Percentiles rank a stretch among this genome's conserved stretches.
These are phyloP conservation scores for Dendryphion nanum DNA, from an alignment of 2,329 filamentous ascomycete species.

Conservation along the genomic window DNA sequence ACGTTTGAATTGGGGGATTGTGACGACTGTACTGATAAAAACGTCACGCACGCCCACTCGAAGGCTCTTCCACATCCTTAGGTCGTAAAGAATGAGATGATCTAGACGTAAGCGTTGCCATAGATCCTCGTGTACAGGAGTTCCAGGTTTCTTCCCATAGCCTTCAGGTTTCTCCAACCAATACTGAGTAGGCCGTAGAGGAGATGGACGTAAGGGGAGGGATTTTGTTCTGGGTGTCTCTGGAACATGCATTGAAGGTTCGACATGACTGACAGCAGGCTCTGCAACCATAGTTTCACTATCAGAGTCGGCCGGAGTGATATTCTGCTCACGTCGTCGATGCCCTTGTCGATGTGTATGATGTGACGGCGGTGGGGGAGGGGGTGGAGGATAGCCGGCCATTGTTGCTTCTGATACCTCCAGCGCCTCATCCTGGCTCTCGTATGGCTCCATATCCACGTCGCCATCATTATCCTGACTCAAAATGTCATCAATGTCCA, in stretches of 20 bases:
- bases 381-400: constrained; percentile 70
- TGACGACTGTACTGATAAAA: constrained; percentile 95
- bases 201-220: constrained; percentile 45
- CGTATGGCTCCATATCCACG: constrained; percentile 49
- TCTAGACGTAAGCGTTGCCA: constrained; percentile 87
- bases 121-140: constrained; percentile 78
- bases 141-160: constrained; percentile 61
- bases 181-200: constrained; percentile 72
- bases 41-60: constrained; percentile 86
- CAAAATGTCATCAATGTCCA: constrained; percentile 47
- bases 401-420: constrained; percentile 77
- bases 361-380: constrained; percentile 59
- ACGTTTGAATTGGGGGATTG: constrained; percentile 93
- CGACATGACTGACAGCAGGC: constrained; percentile 62
- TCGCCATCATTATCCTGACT: constrained; percentile 49
- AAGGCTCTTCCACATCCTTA: constrained; percentile 95
- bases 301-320: constrained; percentile 71
- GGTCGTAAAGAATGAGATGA: constrained; percentile 90
- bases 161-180: constrained; percentile 80
- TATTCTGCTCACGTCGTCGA: constrained; percentile 57
- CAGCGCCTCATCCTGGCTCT: constrained; percentile 61
- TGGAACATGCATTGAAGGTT: constrained; percentile 71
- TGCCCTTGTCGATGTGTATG: constrained; percentile 35
- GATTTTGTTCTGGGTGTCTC: constrained; percentile 64
- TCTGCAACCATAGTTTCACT: constrained; percentile 60